A percentile compares a stretch with the other conserved stretches of the same genome.
phyloP scores from a whole-genome alignment of 805 yeast genomes.

The Kregervanrija fluxuum region DNA sequence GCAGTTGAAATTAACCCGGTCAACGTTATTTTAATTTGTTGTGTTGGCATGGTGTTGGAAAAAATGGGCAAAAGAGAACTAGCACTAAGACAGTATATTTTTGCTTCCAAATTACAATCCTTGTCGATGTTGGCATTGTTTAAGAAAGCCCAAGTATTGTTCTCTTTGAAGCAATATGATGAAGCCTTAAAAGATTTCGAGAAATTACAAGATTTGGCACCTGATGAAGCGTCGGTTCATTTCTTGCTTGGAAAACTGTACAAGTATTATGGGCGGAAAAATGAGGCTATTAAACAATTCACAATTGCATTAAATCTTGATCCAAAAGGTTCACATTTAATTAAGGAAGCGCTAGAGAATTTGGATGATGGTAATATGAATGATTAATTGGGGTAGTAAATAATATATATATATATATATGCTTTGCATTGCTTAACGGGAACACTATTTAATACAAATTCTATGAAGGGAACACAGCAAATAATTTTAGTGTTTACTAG shows the following conservation, averaged over 20 bases:
- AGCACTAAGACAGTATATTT: conserved; percentile 75
- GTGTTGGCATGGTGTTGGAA: conserved; percentile 90
- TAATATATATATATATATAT: neutral
- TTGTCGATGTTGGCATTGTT: conserved; percentile 78
- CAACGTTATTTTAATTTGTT: conserved; percentile 82
- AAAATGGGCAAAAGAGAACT: conserved; percentile 58
- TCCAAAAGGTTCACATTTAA: conserved; percentile 84
- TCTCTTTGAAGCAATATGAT: conserved; percentile 61
- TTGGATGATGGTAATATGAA: conserved; percentile 19
- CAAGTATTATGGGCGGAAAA: conserved; percentile 64
- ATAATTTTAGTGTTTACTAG: neutral
- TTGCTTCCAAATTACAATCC: conserved; percentile 82
- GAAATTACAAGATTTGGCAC: conserved; percentile 65
- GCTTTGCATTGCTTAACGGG: neutral
- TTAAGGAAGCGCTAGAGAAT: conserved; percentile 74
- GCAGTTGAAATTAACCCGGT: conserved; percentile 87
- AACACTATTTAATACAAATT: neutral
- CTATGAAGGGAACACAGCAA: neutral
- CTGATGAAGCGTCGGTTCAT: conserved; percentile 93
- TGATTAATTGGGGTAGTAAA: conserved; percentile 9
- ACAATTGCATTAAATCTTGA: conserved; percentile 87
- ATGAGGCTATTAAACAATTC: conserved; percentile 75
- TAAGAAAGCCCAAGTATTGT: conserved; percentile 78
- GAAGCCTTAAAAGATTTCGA: conserved; percentile 73
- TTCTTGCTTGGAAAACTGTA: conserved; percentile 82